Base-by-base conservation (phyloP, 2,329 filamentous ascomycete genomes). In the Sporothrix brunneoviolacea region DNA sequence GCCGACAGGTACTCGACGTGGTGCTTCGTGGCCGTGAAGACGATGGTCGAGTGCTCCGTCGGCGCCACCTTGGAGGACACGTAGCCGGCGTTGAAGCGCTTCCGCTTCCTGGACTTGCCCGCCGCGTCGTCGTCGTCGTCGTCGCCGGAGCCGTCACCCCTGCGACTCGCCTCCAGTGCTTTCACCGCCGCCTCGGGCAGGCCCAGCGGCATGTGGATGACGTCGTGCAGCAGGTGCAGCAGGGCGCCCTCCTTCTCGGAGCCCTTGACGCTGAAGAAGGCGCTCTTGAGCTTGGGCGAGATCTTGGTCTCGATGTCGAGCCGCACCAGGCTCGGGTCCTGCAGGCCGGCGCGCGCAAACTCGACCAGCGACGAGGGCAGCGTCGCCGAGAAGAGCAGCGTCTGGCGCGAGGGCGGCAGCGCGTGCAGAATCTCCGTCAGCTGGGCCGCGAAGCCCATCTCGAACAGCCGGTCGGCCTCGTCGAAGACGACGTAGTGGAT, bases 401-500 rank as follows among this genome's bases (percentile, higher is more conserved):
- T 98, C 64, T 98, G 93, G 52, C 94, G 79, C 21, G 84, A 86
- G 0, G 80, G 73, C 1, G 94, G 93, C 15, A 98, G 72, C 0
- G 90, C 87, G 62, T 95, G 83, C 46, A 98, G 72, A 73, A 97
- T 97, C 65, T 98, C 93, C 1, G 87, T 86, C 59, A 98, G 73
- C 63, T 98, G 93, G 4, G 88, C 83, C 4, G 91, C 90, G 64
- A 98, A 98, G 60, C 93, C 94, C 91, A 98, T 96, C 65, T 98
- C 93, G 67, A 98, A 98, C 18, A 98, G 74, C 48, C 93, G 81
- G 74, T 98, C 93, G 1, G 93, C 93, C 67, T 98, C 93, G 64
- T 98, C 93, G 57, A 98, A 98, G 8, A 98, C 93, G 21, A 95
- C 88, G 62, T 98, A 98, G 59, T 82, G 80, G 54, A 98, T 84